These are phyloP conservation scores for Hypoxylon lienhwacheense DNA, from an alignment of 495 filamentous ascomycete species.

Conservation along the genomic window DNA sequence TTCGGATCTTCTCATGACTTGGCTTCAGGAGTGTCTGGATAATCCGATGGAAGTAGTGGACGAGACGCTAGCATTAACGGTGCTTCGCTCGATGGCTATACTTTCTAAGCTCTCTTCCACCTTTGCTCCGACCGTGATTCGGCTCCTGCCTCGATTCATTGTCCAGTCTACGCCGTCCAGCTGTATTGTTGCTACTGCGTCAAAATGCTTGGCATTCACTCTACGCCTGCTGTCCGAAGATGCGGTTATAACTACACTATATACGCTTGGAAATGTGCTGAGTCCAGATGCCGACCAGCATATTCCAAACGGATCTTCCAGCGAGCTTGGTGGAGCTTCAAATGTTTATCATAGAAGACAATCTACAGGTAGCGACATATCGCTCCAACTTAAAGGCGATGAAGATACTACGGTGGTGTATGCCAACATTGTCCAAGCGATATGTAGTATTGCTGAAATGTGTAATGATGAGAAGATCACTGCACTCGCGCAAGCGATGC, in stretches of 20 bases:
- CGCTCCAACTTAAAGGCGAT: constrained; percentile 67
- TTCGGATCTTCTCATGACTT: constrained; percentile 75
- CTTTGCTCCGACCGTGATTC: constrained; percentile 73
- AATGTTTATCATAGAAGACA: constrained; percentile 57
- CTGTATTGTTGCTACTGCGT: constrained; percentile 69
- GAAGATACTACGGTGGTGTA: constrained; percentile 74
- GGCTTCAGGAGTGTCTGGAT: constrained; percentile 77
- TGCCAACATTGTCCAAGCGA: constrained; percentile 82
- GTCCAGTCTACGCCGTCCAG: constrained; percentile 72
- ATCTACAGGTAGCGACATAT: constrained; percentile 74
- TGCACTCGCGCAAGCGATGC: constrained; percentile 92
- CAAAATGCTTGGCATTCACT: constrained; percentile 76
- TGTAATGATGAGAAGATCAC: constrained; percentile 89
- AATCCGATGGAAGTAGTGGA: constrained; percentile 82
- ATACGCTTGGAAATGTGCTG: constrained; percentile 89
- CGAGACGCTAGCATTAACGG: constrained; percentile 67
- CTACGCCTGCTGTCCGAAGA: constrained; percentile 83
- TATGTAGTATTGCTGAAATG: constrained; percentile 78
- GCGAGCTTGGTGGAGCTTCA: constrained; percentile 41
- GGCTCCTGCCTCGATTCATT: constrained; percentile 81
- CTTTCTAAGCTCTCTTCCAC: constrained; percentile 71
- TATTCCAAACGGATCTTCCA: constrained; percentile 41
- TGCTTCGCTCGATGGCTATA: constrained; percentile 80
- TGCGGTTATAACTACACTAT: constrained; percentile 89
- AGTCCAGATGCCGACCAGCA: constrained; percentile 63